phyloP scores from a whole-genome alignment of 2,329 filamentous ascomycete genomes.

The Penicillium glabrum region DNA sequence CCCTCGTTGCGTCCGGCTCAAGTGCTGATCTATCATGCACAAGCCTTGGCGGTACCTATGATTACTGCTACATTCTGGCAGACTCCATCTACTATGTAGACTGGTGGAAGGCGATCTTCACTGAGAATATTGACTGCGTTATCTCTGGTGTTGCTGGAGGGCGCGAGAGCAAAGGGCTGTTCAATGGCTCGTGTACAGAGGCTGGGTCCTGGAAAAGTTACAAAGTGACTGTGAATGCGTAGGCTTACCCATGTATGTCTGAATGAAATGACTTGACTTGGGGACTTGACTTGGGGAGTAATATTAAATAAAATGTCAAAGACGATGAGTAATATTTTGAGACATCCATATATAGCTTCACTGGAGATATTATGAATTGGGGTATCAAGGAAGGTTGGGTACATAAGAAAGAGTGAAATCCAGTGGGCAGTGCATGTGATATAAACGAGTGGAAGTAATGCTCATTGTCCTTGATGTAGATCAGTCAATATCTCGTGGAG shows the following conservation, averaged over 20 bases:
- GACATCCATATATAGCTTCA: background rate
- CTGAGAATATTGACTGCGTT: background rate
- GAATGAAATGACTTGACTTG: background rate
- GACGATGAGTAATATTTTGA: background rate
- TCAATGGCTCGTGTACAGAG: background rate
- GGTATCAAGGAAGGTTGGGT: conserved; percentile 12
- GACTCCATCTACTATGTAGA: background rate
- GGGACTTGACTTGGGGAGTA: background rate
- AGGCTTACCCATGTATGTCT: background rate
- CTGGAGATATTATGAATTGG: conserved; percentile 10
- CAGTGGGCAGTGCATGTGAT: background rate
- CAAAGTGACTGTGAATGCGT: background rate
- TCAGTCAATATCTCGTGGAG: background rate
- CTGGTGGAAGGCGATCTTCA: background rate
- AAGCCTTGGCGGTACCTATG: background rate
- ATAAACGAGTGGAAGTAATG: background rate
- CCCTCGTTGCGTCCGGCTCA: background rate
- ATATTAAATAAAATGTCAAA: background rate
- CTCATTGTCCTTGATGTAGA: background rate
- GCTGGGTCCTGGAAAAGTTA: background rate
- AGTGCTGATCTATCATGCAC: background rate
- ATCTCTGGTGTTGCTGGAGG: background rate
- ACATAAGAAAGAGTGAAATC: conserved; percentile 1
- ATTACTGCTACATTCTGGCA: background rate
- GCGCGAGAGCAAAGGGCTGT: background rate